Evolutionary conservation across 2,329 filamentous ascomycete species (phyloP), one percentile per base, ranked within the genome.

Genomic region (Epichloe gansuensis): DNA sequence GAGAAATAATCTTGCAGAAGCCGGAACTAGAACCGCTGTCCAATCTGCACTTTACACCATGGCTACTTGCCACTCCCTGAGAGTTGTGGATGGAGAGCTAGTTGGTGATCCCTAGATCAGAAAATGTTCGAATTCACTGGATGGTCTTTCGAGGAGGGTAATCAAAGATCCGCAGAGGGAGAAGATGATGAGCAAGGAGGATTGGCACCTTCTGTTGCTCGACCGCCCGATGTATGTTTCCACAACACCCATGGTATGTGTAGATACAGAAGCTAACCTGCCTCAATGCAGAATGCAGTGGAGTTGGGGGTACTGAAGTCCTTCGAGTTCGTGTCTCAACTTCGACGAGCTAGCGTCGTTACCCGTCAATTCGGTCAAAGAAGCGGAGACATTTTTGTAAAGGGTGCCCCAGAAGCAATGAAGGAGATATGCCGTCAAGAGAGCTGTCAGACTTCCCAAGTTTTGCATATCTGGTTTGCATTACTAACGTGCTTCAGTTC

Each of bases 41-140:
- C 72, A 70, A 31, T 86, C 86, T 6, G 86, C 87, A 12, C 73
- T 97, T 3, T 91, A 93, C 64, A 91, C 90, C 0, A 98, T 98
- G 93, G 90, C 93, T 8, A 98, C 93, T 0, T 98, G 93, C 54
- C 93, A 98, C 66, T 95, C 91, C 0, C 75, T 98, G 8, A 82
- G 91, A 46, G 80, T 85, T 11, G 85, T 98, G 15, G 91, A 97
- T 56, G 85, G 81, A 47, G 90, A 96, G 64, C 78, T 97, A 42
- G 78, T 98, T 37, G 93, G 93, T 1, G 93, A 98, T 62, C 93
- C 94, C 75, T 98, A 2, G 93, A 98, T 66, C 76, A 96, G 53
- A 97, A 97, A 66, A 98, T 98, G 93, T 98, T 98, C 65, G 85
- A 95, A 58, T 98, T 95, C 60, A 97, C 93, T 0, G 79, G 80